Evolutionary conservation across 1,284 basidiomycete species (phyloP), one percentile per base, ranked within the genome.

Genomic region (Vanrija sp.): DNA sequence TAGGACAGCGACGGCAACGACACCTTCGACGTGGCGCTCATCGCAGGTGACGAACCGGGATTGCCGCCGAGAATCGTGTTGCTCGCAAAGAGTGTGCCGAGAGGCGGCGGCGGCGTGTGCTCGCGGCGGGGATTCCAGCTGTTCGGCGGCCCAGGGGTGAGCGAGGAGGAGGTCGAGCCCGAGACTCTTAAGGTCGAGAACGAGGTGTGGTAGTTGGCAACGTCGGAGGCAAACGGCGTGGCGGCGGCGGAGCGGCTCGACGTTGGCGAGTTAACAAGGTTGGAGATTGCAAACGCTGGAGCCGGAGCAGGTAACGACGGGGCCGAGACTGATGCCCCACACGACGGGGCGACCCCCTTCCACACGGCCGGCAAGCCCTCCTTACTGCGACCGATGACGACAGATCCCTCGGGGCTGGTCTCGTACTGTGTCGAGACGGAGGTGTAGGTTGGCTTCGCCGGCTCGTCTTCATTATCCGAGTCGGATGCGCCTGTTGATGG

Each of bases 351-450:
- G 21, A 14, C 15, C 23, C 26, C 45, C n/a, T 42, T 39, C 51
- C 51, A 52, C 7, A 16, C 23, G 12, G 43, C 16, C 6, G 23
- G 34, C 25, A 52, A 28, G 9, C 43, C 38, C 25, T 28, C 23
- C 25, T 18, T n/a, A 10, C 14, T 40, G 19, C 25, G 5, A 8
- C n/a, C 19, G 26, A 42, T 18, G 6, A 46, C 15, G 7, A 10
- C 28, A 1, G 23, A 39, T 3, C 38, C 38, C 26, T 42, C 52
- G 10, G 42, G 39, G 15, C 25, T n/a, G 16, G 45, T 38, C n/a
- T 56, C 59, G 49, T 51, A 51, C 43, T 61, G 59, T 0, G 50
- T 51, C 10, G 40, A 45, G 25, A 29, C 51, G 23, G 57, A 52
- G 9, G 34, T 21, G 15, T 38, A 43, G 15, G 16, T 40, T 3